phyloP scores from a whole-genome alignment of 1,139 yeast genomes.

The Kurtzmaniella quercitrusa region DNA sequence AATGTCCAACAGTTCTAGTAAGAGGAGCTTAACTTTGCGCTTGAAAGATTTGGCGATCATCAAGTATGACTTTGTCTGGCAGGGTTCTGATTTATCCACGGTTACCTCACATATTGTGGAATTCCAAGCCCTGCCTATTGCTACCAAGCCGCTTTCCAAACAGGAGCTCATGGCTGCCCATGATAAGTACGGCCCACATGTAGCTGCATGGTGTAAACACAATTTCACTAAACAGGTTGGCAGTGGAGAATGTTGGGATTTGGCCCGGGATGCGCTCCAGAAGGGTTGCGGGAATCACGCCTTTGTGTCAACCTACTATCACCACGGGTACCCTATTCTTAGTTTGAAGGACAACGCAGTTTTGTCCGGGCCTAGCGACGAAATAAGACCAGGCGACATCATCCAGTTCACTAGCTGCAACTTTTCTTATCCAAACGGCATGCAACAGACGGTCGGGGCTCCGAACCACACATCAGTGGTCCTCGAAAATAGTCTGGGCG shows the following conservation, averaged over 20 bases:
- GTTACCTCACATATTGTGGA: slow-evolving; percentile 27
- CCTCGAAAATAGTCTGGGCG: slow-evolving; percentile 26
- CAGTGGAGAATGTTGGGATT: slow-evolving; percentile 76
- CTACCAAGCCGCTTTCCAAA: slow-evolving; percentile 26
- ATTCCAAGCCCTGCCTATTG: slow-evolving; percentile 50
- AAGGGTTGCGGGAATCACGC: slow-evolving; percentile 63
- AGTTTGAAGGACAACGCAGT: slow-evolving; percentile 26
- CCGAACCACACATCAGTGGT: slow-evolving; percentile 72
- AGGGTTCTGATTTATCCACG: slow-evolving; percentile 17
- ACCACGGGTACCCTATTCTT: slow-evolving; percentile 57
- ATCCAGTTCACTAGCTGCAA: slow-evolving; percentile 38
- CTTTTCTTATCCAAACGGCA: slow-evolving; percentile 32
- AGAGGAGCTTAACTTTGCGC: slow-evolving; percentile 30
- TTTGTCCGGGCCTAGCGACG: slow-evolving; percentile 25
- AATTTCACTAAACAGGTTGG: slow-evolving; percentile 55
- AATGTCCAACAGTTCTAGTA: slow-evolving; percentile 14
- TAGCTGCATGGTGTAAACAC: slow-evolving; percentile 63
- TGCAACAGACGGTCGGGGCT: slow-evolving; percentile 40
- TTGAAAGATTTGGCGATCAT: slow-evolving; percentile 50
- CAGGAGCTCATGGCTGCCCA: slow-evolving; percentile 38
- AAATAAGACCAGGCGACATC: slow-evolving; percentile 39
- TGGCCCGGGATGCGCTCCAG: slow-evolving; percentile 60
- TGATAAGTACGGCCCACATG: slow-evolving; percentile 44
- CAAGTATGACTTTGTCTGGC: slow-evolving; percentile 47
- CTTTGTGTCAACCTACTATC: slow-evolving; percentile 48